Percentiles rank a stretch among this genome's conserved stretches.
These are phyloP conservation scores for Lepraria neglecta DNA, from an alignment of 495 filamentous ascomycete species.

Conservation along the genomic window DNA sequence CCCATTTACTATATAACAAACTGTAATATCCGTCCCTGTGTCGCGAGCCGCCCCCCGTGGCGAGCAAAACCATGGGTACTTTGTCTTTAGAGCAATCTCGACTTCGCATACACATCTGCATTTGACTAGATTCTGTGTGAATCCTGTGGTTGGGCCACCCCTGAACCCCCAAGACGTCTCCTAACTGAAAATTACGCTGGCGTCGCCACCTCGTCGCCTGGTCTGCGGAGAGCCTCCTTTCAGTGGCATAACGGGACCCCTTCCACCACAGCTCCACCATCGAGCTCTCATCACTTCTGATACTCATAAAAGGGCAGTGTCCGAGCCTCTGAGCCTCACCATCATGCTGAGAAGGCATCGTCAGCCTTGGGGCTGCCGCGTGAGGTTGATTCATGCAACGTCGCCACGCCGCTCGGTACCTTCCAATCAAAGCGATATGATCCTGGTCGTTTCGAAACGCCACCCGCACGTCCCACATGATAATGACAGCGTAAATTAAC, in stretches of 20 bases:
- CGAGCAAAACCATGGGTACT: conserved; percentile 20
- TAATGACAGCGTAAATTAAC: too few relatives aligned
- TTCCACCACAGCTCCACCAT: conserved; percentile 25
- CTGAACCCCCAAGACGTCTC: background rate
- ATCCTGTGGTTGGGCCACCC: background rate
- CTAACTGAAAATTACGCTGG: too few relatives aligned
- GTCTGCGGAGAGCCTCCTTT: conserved; percentile 20
- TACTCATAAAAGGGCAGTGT: conserved; percentile 25
- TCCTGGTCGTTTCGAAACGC: too few relatives aligned
- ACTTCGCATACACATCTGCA: conserved; percentile 12
- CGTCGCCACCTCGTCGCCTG: too few relatives aligned
- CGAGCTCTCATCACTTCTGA: conserved; percentile 25
- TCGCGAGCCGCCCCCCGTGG: conserved; percentile 17
- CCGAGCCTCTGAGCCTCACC: conserved; percentile 12
- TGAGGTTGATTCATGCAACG: too few relatives aligned
- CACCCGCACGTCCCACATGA: too few relatives aligned
- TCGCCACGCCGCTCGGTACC: too few relatives aligned
- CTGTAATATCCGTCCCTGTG: conserved; percentile 13
- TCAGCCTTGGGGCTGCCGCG: too few relatives aligned
- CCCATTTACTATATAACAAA: too few relatives aligned
- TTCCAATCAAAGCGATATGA: too few relatives aligned
- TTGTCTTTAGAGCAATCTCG: conserved; percentile 19
- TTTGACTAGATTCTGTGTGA: too few relatives aligned
- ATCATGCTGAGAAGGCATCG: too few relatives aligned
- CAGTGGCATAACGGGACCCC: conserved; percentile 15